Percentiles rank a stretch among this genome's conserved stretches.
phyloP scores from a whole-genome alignment of 352 stramenopile species.

The Phytophthora aleatoria region DNA sequence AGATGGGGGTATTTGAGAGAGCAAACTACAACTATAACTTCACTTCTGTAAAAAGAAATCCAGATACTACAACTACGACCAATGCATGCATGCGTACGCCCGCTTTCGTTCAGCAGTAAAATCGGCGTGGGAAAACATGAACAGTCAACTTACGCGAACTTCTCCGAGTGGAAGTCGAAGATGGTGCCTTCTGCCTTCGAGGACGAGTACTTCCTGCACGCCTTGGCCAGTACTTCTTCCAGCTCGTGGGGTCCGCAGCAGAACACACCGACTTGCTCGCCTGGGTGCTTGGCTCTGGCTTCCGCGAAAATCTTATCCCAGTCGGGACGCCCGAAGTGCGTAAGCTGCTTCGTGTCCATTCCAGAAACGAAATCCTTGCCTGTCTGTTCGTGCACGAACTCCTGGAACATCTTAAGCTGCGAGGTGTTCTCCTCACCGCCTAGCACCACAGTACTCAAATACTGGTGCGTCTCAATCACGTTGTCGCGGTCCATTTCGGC shows the following conservation, averaged over 20 bases:
- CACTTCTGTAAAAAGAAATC: slow-evolving; percentile 23
- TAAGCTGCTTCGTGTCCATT: slow-evolving; percentile 68
- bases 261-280: slow-evolving; percentile 79
- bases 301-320: slow-evolving; percentile 73
- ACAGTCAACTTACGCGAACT: slow-evolving; percentile 54
- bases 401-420: slow-evolving; percentile 77
- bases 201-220: slow-evolving; percentile 69
- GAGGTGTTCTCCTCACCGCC: slow-evolving; percentile 59
- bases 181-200: slow-evolving; percentile 46
- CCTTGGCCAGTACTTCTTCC: slow-evolving; percentile 60
- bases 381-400: slow-evolving; percentile 72
- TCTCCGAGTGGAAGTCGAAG: slow-evolving; percentile 83
- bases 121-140: slow-evolving; percentile 3
- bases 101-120: slow-evolving; percentile 29
- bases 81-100: slow-evolving; percentile 14
- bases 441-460: slow-evolving; percentile 77
- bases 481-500: slow-evolving; percentile 67
- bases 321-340: slow-evolving; percentile 79
- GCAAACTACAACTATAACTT: slow-evolving; percentile 14
- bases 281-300: slow-evolving; percentile 40
- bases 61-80: slow-evolving; percentile 2
- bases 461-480: slow-evolving; percentile 77
- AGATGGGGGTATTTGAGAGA: not conserved
- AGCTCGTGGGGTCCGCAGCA: slow-evolving; percentile 75
- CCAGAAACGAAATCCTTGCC: slow-evolving; percentile 79